Evolutionary conservation across 2,329 filamentous ascomycete genomes (phyloP).

Genomic region (Aureobasidium mangrovei): DNA sequence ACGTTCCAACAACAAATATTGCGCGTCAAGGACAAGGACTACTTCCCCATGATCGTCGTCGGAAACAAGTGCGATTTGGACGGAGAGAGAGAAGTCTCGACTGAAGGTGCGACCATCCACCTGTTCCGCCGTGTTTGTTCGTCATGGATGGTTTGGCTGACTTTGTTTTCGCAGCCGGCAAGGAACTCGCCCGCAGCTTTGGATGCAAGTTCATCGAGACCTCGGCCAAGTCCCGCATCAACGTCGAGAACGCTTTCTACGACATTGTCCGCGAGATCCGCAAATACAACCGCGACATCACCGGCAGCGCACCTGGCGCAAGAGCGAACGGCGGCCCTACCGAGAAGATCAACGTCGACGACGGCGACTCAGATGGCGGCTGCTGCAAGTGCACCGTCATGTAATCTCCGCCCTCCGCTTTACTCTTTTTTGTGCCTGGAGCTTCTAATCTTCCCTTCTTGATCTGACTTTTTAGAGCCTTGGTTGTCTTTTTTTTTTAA

Average conservation of each 20-base stretch:
- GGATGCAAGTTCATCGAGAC: conserved; percentile 99
- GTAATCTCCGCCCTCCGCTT: conserved; percentile 43
- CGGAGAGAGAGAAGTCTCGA: conserved; percentile 78
- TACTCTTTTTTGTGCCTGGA: conserved; percentile 9
- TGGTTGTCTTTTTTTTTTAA: conserved; percentile 8
- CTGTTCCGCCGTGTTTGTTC: background rate
- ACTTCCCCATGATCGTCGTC: conserved; percentile 98
- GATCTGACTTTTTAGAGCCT: conserved; percentile 11
- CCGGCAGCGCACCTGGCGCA: conserved; percentile 53
- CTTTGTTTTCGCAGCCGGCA: conserved; percentile 59
- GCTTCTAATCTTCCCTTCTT: conserved; percentile 15
- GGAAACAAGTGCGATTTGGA: conserved; percentile 99
- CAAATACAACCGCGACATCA: conserved; percentile 97
- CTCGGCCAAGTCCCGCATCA: conserved; percentile 94
- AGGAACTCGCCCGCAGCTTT: conserved; percentile 75
- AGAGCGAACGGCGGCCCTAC: conserved; percentile 50
- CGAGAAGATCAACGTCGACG: conserved; percentile 68
- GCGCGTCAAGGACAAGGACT: conserved; percentile 90
- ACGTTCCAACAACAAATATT: conserved; percentile 99
- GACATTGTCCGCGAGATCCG: conserved; percentile 96
- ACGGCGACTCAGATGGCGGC: conserved; percentile 53
- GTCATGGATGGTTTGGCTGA: conserved; percentile 15
- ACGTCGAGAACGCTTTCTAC: conserved; percentile 97
- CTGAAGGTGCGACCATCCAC: conserved; percentile 62
- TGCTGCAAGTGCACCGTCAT: conserved; percentile 90